Base-by-base conservation (phyloP, 148 eudicot genomes). In the Chenopodium album region DNA sequence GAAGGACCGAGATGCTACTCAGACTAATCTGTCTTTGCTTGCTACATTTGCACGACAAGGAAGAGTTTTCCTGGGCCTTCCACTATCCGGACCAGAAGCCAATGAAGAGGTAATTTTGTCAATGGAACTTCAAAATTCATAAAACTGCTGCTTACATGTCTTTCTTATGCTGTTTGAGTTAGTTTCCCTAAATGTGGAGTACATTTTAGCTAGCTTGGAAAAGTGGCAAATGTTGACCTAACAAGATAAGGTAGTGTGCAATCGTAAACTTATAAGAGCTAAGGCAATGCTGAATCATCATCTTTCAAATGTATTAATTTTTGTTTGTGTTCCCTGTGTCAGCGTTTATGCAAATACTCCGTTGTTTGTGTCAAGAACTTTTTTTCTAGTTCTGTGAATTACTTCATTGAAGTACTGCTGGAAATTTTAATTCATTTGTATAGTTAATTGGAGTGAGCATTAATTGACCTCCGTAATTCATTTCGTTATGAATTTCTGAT, bases 1-100 rank as follows among this genome's bases (percentile, higher is more conserved):
- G 41, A 96, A 92, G 92, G 99, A 96, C 83, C 88, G 98, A 82
- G 99, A 96, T 81, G 82, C 92, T 86, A 89, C 98, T 78, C 99
- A 94, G 88, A 90, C 95, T 67, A 96, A 96, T 92, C 87, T 96
- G 75, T 96, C 99, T 16, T 94, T 96, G 82, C 93, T 96, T 78
- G 84, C 99, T 76, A 94, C 97, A 84, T 96, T 96, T 87, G 95
- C 95, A 75, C 90, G 95, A 72, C 99, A 96, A 88, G 99, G 90
- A 78, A 96, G 98, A 87, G 89, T 86, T 79, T 90, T 96, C 82
- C 86, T 94, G 46, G 99, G 97, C 64, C 92, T 96, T 87, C 94
- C 94, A 47, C 84, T 81, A 52, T 85, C 92, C 71, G 98, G 90
- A 32, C 90, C 91, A 82, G 99, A 94, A 87, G 84, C 82, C 85